Evolutionary conservation across 2,329 filamentous ascomycete genomes (phyloP), one percentile per base, ranked within the genome.

Genomic region (Scytalidium lignicola): DNA sequence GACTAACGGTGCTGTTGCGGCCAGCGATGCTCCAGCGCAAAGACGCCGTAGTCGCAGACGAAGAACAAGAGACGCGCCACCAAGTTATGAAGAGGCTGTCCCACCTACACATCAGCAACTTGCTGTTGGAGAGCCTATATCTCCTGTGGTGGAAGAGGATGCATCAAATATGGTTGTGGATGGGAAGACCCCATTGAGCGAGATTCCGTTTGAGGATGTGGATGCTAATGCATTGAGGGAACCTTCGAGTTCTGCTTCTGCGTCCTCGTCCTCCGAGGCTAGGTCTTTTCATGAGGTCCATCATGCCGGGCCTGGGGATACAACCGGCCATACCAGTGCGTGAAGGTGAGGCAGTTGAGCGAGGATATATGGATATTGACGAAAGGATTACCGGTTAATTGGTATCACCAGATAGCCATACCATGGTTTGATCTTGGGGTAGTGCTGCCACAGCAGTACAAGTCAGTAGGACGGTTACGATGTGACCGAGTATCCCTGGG

Each of bases 141-240:
- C 47, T 12, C 48, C 51, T 42, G 44, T 52, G 3, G 47, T 47
- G 20, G 26, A 21, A 12, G 54, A 55, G 13, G 56, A 59, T 15
- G 54, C 59, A 3, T 53, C 58, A 17, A 57, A 52, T 2, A 48
- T 62, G 15, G 53, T 62, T 15, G 49, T 55, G 0, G 59, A 62
- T 51, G 59, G 59, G 17, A 62, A 62, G 47, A 60, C 51, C 2
- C 59, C 59, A 19, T 44, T 62, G 46, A 60, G 58, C 41, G 59
- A 62, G 46, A 60, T 62, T n/a, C 50, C 56, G 3, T 60, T 62
- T 48, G 59, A 62, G 32, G 59, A 62, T 51, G 54, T 61, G 19
- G 52, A 51, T 23, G 45, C 60, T 2, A 55, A 57, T 43, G 32
- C 12, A 7, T n/a, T 37, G 32, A 13, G 32, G n/a, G 32, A n/a